Base-by-base conservation (phyloP, 2,329 filamentous ascomycete species). In the Cladosporium sp. region DNA sequence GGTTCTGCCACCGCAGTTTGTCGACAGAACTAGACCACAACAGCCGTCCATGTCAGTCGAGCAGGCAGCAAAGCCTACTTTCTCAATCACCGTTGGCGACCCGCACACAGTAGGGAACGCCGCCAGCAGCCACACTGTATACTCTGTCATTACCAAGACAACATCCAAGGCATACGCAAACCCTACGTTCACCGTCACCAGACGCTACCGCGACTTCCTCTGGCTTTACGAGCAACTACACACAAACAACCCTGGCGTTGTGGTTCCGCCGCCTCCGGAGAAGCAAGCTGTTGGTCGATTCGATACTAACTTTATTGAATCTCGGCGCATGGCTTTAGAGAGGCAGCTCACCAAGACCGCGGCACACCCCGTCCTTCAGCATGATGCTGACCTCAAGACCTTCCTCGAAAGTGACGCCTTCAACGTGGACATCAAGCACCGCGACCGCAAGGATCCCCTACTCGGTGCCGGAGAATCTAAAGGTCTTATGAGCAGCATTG, bases 311-410 rank as follows among this genome's bases (percentile, higher is more conserved):
- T 98, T 98, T 69, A 90, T 98, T 55, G 93, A 98, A 70, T 89
- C 88, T 38, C 79, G 93, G 61, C 82, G 93, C 59, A 87, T 90
- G 54, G 93, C 93, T 12, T 73, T 98, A 52, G 93, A 98, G 71
- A 88, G 93, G 66, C 98, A 98, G 93, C 76, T 96, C 49, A 97
- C 96, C 79, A 97, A 95, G 76, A 93, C 84, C 53, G 89, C 92
- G 2, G 81, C 83, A 9, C 93, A 98, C 67, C 85, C 89, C 7
- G 87, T 90, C 29, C 75, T 98, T 57, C 93, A 97, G 66, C 88
- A 95, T 62, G 93, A 98, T 64, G 84, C 81, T 5, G 93, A 98
- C 64, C 72, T 98, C 55, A 98, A 98, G 73, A 83, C 97, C 4
- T 98, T 98, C 69, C 75, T 98, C 12, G 93, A 98, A 70, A 97